Evolutionary conservation across 495 filamentous ascomycete species (phyloP).

Genomic region (Haplographium delicatum): DNA sequence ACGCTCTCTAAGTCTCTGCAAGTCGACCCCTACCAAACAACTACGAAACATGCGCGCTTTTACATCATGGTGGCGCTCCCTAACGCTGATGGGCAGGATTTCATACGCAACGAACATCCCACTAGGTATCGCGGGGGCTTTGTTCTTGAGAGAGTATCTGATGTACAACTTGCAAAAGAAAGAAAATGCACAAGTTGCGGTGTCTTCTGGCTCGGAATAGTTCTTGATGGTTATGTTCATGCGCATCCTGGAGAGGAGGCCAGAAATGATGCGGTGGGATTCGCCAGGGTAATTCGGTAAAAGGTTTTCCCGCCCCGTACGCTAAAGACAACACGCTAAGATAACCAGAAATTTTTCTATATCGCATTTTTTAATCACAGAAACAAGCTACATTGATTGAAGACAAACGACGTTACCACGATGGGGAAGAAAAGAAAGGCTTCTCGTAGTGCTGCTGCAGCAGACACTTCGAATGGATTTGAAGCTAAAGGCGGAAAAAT

Average conservation of each 20-base stretch:
- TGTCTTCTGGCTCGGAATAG: conserved; percentile 20
- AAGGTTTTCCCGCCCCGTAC: background rate
- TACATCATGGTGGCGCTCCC: conserved; percentile 20
- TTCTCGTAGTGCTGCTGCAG: conserved; percentile 35
- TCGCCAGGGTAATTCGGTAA: background rate
- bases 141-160: conserved; percentile 20
- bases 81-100: conserved; percentile 22
- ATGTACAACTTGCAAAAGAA: conserved; percentile 17
- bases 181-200: conserved; percentile 18
- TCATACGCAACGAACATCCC: conserved; percentile 18
- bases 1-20: conserved; percentile 19
- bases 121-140: conserved; percentile 19
- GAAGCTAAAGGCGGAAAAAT: conserved; percentile 50
- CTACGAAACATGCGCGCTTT: conserved; percentile 23
- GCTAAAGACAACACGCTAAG: conserved; percentile 6
- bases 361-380: background rate
- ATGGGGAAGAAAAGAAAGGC: conserved; percentile 86
- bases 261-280: too few relatives aligned
- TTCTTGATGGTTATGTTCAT: conserved; percentile 18
- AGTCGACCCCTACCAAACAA: conserved; percentile 19
- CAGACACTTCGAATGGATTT: conserved; percentile 42
- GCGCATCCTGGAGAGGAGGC: conserved; percentile 16
- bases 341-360: conserved; percentile 11
- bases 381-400: background rate
- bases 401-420: conserved; percentile 23